Base-by-base conservation (phyloP, 495 filamentous ascomycete genomes). In the Hypoxylon lenormandii region DNA sequence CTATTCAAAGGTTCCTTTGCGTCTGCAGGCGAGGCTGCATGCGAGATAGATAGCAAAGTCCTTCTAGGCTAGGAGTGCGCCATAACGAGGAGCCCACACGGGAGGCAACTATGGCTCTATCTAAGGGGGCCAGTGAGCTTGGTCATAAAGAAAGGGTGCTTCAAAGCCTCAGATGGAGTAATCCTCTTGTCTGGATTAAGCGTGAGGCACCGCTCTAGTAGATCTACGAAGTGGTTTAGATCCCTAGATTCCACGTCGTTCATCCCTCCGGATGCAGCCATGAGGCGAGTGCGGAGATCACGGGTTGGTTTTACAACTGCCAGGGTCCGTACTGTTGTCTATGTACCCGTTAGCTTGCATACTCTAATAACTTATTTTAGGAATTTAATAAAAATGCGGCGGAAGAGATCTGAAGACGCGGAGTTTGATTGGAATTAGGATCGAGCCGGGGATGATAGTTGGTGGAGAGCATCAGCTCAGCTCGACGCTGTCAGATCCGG, bases 181-280 rank as follows among this genome's bases (percentile, higher is more conserved):
- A 91, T 91, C 49, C 95, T 85, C 79, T 93, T 95, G 78, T 97
- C 96, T n/a, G 93, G 91, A 74, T 97, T 97, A 28, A 97, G 85
- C 64, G 87, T 88, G 74, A 98, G 77, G 61, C 95, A 98, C 13
- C 89, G 87, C 66, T 96, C 93, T 37, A 98, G 78, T 52, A 98
- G 79, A 74, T 97, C 93, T 52, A 92, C 81, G 78, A 98, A 98
- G 48, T 87, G 79, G 28, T 87, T 85, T 60, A 97, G 79, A 74
- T 97, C 92, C 73, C 90, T 92, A 50, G 84, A 83, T 76, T 96
- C 94, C 11, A 81, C 78, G 60, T 94, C 91, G 21, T 80, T 85
- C 83, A 96, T 87, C 33, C 87, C 88, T 13, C 87, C 90, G 1
- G 89, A 89, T 53, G 90, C 90, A 38, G 88, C 87, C 74, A 90